Percentiles rank a stretch among this genome's conserved stretches.
phyloP scores from a whole-genome alignment of 2,329 filamentous ascomycete species.

The Ophiostoma sp. region DNA sequence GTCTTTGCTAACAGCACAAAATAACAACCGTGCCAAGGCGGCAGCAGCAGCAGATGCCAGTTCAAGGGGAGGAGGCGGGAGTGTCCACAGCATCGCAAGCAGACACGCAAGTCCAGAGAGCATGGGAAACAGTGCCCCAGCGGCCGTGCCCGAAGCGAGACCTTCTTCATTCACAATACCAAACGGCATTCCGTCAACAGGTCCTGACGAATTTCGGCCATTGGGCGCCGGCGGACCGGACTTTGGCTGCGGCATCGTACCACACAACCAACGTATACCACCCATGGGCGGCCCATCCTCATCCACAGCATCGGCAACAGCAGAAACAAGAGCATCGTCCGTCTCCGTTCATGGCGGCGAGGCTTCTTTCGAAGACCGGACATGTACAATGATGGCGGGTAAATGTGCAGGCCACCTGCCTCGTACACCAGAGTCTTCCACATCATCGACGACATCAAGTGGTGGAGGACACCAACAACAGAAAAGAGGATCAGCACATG shows the following conservation, averaged over 20 bases:
- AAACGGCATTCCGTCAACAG: background rate
- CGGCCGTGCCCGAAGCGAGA: background rate
- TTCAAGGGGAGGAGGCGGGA: background rate
- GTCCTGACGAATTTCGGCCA: constrained; percentile 8
- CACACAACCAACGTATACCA: background rate
- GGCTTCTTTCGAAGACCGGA: background rate
- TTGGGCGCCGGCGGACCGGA: background rate
- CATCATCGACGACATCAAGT: constrained; percentile 9
- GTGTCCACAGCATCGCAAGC: constrained; percentile 18
- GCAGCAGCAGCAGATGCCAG: constrained; percentile 27
- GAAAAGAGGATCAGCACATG: background rate
- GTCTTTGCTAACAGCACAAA: constrained; percentile 43
- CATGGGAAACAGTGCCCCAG: background rate
- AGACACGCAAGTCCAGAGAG: background rate
- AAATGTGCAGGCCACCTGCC: constrained; percentile 18
- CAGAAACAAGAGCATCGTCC: constrained; percentile 5
- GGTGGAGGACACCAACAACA: background rate
- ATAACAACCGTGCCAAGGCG: constrained; percentile 32
- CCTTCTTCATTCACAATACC: background rate
- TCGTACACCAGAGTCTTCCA: constrained; percentile 25
- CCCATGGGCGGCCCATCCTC: background rate
- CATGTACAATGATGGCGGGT: background rate
- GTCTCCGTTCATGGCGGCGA: background rate
- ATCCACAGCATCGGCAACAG: background rate
- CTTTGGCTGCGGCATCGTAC: constrained; percentile 17